Evolutionary conservation across 2,329 filamentous ascomycete species (phyloP).

Genomic region (Chrysosporium keratinophilum): DNA sequence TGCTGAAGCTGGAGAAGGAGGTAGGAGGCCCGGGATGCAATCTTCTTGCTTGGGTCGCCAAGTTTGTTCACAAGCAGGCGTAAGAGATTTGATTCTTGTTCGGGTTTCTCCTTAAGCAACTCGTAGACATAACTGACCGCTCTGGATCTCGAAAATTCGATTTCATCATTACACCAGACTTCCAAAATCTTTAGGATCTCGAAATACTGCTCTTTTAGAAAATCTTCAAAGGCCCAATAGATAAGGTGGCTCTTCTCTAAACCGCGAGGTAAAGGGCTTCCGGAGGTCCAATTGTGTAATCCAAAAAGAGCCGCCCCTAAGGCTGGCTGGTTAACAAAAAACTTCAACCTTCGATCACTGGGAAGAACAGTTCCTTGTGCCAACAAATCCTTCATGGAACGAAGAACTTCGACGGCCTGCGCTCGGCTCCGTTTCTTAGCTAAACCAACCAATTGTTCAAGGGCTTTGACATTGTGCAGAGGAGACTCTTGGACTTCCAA

Average conservation of each 20-base stretch:
- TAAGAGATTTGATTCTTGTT: constrained; percentile 90
- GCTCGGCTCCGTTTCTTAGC: constrained; percentile 90
- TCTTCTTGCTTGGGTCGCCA: constrained; percentile 89
- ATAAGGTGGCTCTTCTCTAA: constrained; percentile 70
- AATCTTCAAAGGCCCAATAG: constrained; percentile 86
- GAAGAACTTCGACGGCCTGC: constrained; percentile 84
- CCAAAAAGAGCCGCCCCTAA: constrained; percentile 62
- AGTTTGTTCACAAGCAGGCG: constrained; percentile 91
- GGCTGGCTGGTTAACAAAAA: constrained; percentile 69
- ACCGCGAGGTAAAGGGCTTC: constrained; percentile 61
- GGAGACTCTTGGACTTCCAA: constrained; percentile 93
- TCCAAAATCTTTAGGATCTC: constrained; percentile 86
- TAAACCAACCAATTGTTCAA: constrained; percentile 70
- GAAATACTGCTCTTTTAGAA: constrained; percentile 89
- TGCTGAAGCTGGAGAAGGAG: constrained; percentile 83
- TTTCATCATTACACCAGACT: constrained; percentile 86
- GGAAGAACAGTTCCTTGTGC: constrained; percentile 81
- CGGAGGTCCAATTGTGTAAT: constrained; percentile 53
- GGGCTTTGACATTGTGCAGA: constrained; percentile 78
- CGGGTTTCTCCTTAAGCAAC: constrained; percentile 85
- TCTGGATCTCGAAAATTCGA: constrained; percentile 80
- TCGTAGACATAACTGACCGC: constrained; percentile 87
- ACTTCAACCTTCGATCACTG: constrained; percentile 64
- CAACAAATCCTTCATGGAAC: constrained; percentile 86
- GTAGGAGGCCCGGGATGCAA: constrained; percentile 86